These are phyloP conservation scores for Trichophyton mentagrophytes DNA, from an alignment of 2,329 filamentous ascomycete species.

Conservation along the genomic window DNA sequence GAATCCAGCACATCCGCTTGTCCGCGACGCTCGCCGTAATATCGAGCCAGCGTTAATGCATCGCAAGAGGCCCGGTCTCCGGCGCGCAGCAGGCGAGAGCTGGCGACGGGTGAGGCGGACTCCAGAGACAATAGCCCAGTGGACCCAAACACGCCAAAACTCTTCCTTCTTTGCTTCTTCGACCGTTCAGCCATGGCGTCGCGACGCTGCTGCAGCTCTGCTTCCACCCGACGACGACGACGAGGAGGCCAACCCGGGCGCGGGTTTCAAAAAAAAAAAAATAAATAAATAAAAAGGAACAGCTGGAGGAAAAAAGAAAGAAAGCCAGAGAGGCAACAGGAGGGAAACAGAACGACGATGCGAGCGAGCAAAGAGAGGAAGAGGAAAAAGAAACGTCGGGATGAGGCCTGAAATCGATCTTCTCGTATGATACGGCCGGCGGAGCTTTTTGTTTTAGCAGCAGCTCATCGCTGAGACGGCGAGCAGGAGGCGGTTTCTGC, in stretches of 20 bases:
- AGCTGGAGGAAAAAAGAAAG: neutral
- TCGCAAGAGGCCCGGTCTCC: neutral
- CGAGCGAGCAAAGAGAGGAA: neutral
- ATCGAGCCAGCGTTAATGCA: neutral
- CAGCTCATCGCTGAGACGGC: too few species aligned
- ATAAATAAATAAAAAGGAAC: neutral
- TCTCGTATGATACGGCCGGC: neutral
- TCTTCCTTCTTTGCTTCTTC: constrained; percentile 20
- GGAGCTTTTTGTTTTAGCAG: too few species aligned
- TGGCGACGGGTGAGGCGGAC: neutral
- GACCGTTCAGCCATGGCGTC: constrained; percentile 15
- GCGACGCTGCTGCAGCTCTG: neutral
- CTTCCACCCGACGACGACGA: neutral
- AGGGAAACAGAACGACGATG: neutral
- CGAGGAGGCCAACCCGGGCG: neutral
- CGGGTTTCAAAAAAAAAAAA: neutral
- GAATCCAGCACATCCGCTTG: neutral
- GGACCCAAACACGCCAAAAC: constrained; percentile 22
- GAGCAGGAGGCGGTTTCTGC: too few species aligned
- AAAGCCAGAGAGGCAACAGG: neutral
- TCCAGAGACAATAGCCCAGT: constrained; percentile 8
- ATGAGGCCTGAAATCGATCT: neutral
- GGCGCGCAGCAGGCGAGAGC: neutral
- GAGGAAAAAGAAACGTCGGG: neutral
- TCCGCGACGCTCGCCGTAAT: neutral